A percentile compares a stretch with the other conserved stretches of the same genome.
These are phyloP conservation scores for Astragalus glycyphyllos DNA, from an alignment of 306 rosid genomes.

Conservation along the genomic window DNA sequence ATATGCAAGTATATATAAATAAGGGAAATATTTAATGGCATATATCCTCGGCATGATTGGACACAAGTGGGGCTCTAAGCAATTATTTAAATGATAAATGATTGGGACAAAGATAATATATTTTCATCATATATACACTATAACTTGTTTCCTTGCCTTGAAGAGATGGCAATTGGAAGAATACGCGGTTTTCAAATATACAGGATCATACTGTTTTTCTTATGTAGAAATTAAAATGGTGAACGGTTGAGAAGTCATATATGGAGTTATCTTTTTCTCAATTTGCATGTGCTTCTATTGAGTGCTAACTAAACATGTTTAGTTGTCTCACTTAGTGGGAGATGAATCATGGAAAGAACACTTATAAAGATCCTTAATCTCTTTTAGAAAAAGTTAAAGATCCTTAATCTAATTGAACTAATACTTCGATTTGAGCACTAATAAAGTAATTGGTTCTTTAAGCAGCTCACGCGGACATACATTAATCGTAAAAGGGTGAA, in stretches of 20 bases:
- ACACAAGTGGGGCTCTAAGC: constrained; percentile 58
- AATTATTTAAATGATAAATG: constrained; percentile 47
- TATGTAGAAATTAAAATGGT: background rate
- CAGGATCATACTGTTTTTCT: background rate
- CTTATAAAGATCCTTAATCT: too few species aligned
- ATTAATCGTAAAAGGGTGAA: too few species aligned
- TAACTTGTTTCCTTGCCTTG: constrained; percentile 45
- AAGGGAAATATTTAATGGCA: background rate
- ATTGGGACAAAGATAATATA: constrained; percentile 55
- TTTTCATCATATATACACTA: constrained; percentile 40
- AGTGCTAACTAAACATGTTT: background rate
- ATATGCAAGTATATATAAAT: background rate
- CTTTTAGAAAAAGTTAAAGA: too few species aligned
- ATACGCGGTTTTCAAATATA: constrained; percentile 21
- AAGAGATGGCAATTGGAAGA: constrained; percentile 35
- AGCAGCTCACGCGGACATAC: too few species aligned
- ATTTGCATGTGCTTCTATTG: constrained; percentile 7
- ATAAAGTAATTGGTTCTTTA: constrained; percentile 1
- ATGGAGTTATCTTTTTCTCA: background rate
- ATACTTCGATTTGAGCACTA: background rate
- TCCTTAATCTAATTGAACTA: background rate
- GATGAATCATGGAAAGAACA: constrained; percentile 33
- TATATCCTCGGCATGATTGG: constrained; percentile 45
- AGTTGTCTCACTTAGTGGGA: constrained; percentile 29
- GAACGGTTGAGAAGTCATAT: background rate